Evolutionary conservation across 2,329 filamentous ascomycete genomes (phyloP), one percentile per base, ranked within the genome.

Genomic region (Lojkania enalia): DNA sequence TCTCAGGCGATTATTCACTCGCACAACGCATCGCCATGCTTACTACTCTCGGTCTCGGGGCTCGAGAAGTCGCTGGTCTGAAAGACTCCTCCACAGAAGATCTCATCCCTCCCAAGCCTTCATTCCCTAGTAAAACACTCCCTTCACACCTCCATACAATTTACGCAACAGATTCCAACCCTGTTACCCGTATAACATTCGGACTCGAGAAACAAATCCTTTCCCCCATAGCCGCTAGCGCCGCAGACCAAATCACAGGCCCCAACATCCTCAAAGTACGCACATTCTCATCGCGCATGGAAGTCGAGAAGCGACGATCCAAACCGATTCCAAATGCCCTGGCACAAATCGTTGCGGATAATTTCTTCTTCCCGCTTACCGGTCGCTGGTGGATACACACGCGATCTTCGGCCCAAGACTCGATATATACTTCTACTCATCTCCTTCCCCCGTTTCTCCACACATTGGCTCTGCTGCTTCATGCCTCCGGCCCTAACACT

Each of bases 1-100:
- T 96, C 64, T 86, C 90, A 31, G 91, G 91, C 13, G 94, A 99
- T 64, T 91, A 94, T 68, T 96, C 91, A 0, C 75, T 97, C 27
- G 82, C 85, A 0, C 92, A 97, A 66, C 81, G 94, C 29, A 88
- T 87, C 5, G 83, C 87, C 0, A 79, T 97, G 27, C 83, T 99
- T 40, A 86, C 89, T 15, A 85, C 88, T 0, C 74, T 99, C 3
- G 92, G 91, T 0, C 74, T 99, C 0, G 83, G 87, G 20, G 88
- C 88, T 2, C 82, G 92, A 46, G 91, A 97, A 69, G 71, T 99
- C 7, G 89, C 90, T 1, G 91, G 94, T 0, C 83, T 88, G 53
- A 83, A 87, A 35, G 72, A 74, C 5, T 71, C 77, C 38, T 74
- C 78, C 14, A 77, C 80, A 42, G 71, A 75, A 9, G 60, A 61